Percentiles rank a stretch among this genome's conserved stretches.
Conservation (phyloP, 139 green algal species). For the Deuterostichococcus epilithicus region DNA sequence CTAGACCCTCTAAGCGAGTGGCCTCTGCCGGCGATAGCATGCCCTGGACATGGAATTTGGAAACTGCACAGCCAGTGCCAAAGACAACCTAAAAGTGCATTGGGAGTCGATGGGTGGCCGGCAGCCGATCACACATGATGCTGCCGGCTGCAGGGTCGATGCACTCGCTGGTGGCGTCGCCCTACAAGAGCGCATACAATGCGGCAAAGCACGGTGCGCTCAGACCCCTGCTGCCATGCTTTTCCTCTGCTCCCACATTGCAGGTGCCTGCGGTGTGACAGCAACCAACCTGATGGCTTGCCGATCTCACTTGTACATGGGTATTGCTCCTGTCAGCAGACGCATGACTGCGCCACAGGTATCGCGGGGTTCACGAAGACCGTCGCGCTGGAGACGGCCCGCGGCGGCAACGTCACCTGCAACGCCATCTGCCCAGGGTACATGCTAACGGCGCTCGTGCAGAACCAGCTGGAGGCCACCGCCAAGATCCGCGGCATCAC, state of each 20-base stretch:
- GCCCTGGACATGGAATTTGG: too few relatives aligned
- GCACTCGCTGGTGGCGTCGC: constrained; percentile 77
- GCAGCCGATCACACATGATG: neutral
- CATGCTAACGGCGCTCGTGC: constrained; percentile 64
- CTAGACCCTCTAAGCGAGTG: too few relatives aligned
- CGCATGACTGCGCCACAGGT: neutral
- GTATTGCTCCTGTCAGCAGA: too few relatives aligned
- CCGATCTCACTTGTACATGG: too few relatives aligned
- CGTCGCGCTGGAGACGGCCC: constrained; percentile 68
- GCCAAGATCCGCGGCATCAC: constrained; percentile 66
- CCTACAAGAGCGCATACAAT: constrained; percentile 91
- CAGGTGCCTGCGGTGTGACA: too few relatives aligned
- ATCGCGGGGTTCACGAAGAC: constrained; percentile 77
- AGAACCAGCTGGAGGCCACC: constrained; percentile 67
- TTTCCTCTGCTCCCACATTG: too few relatives aligned
- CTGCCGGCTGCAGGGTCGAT: constrained; percentile 49
- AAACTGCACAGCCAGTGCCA: too few relatives aligned
- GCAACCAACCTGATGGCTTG: too few relatives aligned
- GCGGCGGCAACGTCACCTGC: constrained; percentile 62
- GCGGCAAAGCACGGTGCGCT: constrained; percentile 81
- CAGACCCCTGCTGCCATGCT: too few relatives aligned
- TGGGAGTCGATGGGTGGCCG: neutral
- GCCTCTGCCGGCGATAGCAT: too few relatives aligned
- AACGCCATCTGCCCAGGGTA: constrained; percentile 56
- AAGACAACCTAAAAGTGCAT: neutral